Conservation (phyloP, 2,329 filamentous ascomycete species). For the Aspergillus pseudoviridinutans region DNA sequence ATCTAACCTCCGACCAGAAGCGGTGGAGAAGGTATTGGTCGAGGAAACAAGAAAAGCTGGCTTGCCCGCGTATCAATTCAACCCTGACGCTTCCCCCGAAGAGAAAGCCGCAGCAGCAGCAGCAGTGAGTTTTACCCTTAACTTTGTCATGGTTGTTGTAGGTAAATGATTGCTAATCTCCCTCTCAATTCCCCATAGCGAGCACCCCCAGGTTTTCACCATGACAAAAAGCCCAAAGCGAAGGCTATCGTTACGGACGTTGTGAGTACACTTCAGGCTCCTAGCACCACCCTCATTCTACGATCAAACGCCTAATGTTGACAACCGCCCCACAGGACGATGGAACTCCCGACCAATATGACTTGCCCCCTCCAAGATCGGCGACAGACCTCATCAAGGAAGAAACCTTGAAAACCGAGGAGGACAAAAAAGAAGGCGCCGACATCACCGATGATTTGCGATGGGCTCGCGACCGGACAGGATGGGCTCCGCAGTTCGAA, state of each 20-base stretch:
- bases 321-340: conserved; percentile 50
- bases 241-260: conserved; percentile 69
- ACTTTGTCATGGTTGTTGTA: neutral
- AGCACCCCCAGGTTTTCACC: conserved; percentile 62
- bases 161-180: conserved; percentile 10
- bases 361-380: conserved; percentile 71
- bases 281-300: conserved; percentile 3
- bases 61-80: conserved; percentile 75
- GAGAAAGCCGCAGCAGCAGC: conserved; percentile 77
- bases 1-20: conserved; percentile 62
- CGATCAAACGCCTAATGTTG: neutral
- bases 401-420: conserved; percentile 52
- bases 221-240: conserved; percentile 39
- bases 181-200: conserved; percentile 42
- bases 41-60: conserved; percentile 76
- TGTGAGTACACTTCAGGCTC: conserved; percentile 32
- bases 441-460: conserved; percentile 53
- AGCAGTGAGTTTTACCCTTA: conserved; percentile 57
- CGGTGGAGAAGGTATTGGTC: conserved; percentile 69
- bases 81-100: conserved; percentile 77
- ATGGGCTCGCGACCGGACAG: conserved; percentile 60
- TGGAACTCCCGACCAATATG: conserved; percentile 64
- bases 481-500: conserved; percentile 87
- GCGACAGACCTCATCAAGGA: conserved; percentile 43
- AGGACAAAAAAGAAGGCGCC: conserved; percentile 49